phyloP scores from a whole-genome alignment of 352 stramenopile genomes.

The Achlya hypogyna region DNA sequence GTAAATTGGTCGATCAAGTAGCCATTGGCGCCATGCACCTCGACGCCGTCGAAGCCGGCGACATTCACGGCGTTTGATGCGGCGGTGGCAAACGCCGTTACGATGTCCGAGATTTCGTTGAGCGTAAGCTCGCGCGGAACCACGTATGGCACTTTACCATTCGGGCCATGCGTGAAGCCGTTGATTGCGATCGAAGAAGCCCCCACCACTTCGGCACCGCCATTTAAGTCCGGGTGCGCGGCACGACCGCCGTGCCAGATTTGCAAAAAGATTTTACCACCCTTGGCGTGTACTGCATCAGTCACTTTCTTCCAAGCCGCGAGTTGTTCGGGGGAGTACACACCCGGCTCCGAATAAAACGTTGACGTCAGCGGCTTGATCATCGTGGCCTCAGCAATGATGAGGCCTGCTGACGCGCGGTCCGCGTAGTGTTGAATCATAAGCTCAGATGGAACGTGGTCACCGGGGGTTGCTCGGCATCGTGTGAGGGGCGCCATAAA shows the following conservation, averaged over 20 bases:
- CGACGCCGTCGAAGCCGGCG: constrained; percentile 84
- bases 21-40: constrained; percentile 84
- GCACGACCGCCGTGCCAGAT: constrained; percentile 79
- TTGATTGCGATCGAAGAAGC: constrained; percentile 20
- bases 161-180: constrained; percentile 13
- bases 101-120: constrained; percentile 56
- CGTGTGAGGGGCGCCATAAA: constrained; percentile 42
- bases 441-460: background rate
- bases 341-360: constrained; percentile 25
- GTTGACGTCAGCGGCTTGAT: constrained; percentile 10
- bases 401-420: background rate
- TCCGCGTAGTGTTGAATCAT: constrained; percentile 10
- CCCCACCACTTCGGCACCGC: constrained; percentile 17
- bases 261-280: constrained; percentile 69
- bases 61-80: constrained; percentile 40
- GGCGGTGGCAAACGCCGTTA: constrained; percentile 51
- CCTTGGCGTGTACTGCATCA: constrained; percentile 60
- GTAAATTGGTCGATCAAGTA: constrained; percentile 91
- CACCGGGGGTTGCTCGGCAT: background rate
- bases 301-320: constrained; percentile 48
- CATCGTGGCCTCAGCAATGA: constrained; percentile 15
- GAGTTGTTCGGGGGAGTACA: constrained; percentile 41
- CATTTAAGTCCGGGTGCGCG: constrained; percentile 37
- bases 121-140: constrained; percentile 48
- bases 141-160: constrained; percentile 25